phyloP scores from a whole-genome alignment of 2,329 filamentous ascomycete genomes.

The Rutstroemia sp. region DNA sequence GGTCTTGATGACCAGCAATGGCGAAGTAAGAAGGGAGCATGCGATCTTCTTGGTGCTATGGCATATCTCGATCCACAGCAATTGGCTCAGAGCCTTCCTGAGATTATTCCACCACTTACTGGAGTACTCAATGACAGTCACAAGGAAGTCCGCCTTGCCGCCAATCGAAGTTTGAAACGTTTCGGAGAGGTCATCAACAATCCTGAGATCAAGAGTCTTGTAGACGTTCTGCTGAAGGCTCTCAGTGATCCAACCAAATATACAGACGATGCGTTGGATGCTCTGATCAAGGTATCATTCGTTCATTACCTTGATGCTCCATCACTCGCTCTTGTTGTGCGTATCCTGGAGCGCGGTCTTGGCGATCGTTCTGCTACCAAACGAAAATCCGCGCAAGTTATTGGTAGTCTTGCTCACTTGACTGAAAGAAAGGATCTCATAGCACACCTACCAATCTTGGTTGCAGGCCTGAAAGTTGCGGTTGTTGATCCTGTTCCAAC shows the following conservation, averaged over 20 bases:
- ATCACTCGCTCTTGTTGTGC: conserved; percentile 87
- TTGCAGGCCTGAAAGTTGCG: conserved; percentile 81
- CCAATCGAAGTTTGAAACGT: conserved; percentile 92
- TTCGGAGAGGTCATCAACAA: conserved; percentile 99
- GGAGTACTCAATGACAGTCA: conserved; percentile 94
- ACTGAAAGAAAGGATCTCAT: conserved; percentile 94
- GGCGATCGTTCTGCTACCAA: conserved; percentile 91
- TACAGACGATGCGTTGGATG: conserved; percentile 88
- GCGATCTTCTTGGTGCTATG: conserved; percentile 95
- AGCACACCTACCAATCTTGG: conserved; percentile 82
- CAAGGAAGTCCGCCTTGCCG: conserved; percentile 87
- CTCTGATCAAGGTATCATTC: conserved; percentile 96
- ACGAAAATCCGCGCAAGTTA: conserved; percentile 93
- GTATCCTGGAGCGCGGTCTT: conserved; percentile 88
- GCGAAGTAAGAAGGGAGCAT: conserved; percentile 97
- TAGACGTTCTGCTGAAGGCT: conserved; percentile 87
- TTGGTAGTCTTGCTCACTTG: conserved; percentile 92
- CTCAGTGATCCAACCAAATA: conserved; percentile 96
- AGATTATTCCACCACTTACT: conserved; percentile 94
- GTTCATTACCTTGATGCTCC: conserved; percentile 97
- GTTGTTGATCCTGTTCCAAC: conserved; percentile 94
- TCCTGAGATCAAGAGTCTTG: conserved; percentile 89
- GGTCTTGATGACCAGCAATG: conserved; percentile 93
- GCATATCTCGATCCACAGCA: conserved; percentile 96
- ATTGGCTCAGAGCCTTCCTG: conserved; percentile 81